Evolutionary conservation across 106 monocot species (phyloP).

Genomic region (Dendrobium huoshanense): DNA sequence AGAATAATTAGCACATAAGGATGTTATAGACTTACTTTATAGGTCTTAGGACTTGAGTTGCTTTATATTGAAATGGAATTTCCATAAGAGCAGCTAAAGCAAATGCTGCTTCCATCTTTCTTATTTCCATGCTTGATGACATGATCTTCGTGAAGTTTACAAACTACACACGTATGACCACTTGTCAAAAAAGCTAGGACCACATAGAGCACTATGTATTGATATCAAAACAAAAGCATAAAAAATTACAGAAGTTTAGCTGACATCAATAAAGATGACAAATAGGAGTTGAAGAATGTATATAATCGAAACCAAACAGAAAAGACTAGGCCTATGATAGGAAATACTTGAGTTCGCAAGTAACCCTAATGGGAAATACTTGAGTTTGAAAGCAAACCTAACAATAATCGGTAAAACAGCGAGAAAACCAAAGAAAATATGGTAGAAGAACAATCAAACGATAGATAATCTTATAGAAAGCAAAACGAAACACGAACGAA

Average conservation of each 20-base stretch:
- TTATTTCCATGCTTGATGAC: slow-evolving; percentile 44
- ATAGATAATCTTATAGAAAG: too few species aligned
- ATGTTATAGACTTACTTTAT: slow-evolving; percentile 28
- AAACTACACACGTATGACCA: slow-evolving; percentile 43
- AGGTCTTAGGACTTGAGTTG: slow-evolving; percentile 49
- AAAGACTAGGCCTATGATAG: too few species aligned
- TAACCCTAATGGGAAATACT: too few species aligned
- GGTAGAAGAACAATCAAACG: too few species aligned
- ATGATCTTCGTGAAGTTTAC: slow-evolving; percentile 92
- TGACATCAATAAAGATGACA: too few species aligned
- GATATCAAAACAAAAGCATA: too few species aligned
- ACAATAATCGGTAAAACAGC: too few species aligned
- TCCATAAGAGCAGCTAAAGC: slow-evolving; percentile 97
- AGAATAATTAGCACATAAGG: background rate
- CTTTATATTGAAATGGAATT: slow-evolving; percentile 86
- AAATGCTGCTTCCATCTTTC: slow-evolving; percentile 84
- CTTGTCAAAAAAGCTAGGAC: background rate
- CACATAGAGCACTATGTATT: background rate
- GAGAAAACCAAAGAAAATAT: too few species aligned
- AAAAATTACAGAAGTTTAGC: too few species aligned
- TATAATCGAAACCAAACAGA: background rate
- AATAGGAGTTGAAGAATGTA: background rate
- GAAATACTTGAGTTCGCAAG: too few species aligned
- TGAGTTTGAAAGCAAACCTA: too few species aligned
- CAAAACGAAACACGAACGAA: too few species aligned